These are phyloP conservation scores for Hypomontagnella monticulosa DNA, from an alignment of 495 filamentous ascomycete species.

Conservation along the genomic window DNA sequence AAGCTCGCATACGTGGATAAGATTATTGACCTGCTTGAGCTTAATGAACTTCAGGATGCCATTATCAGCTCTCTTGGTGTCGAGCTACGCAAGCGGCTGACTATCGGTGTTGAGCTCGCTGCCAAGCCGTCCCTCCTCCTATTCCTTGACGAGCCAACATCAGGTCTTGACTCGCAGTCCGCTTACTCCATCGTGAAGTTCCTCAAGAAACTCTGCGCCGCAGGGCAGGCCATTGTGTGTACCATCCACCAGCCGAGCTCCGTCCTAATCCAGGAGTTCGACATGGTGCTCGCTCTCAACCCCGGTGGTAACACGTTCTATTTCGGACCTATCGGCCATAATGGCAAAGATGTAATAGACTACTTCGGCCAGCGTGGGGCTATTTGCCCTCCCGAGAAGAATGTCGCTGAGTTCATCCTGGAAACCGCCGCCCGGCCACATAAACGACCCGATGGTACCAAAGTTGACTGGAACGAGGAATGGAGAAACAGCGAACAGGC, in stretches of 20 bases:
- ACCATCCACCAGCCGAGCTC: conserved; percentile 80
- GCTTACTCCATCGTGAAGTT: conserved; percentile 86
- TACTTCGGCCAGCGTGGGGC: conserved; percentile 72
- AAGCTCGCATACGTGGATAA: conserved; percentile 88
- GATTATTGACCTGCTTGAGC: conserved; percentile 85
- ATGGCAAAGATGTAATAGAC: conserved; percentile 56
- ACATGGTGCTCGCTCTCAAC: conserved; percentile 73
- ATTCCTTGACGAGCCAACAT: conserved; percentile 85
- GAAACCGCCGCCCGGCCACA: conserved; percentile 79
- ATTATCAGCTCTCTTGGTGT: conserved; percentile 80
- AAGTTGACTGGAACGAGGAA: conserved; percentile 80
- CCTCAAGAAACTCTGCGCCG: conserved; percentile 80
- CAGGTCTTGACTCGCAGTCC: conserved; percentile 85
- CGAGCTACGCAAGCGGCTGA: conserved; percentile 71
- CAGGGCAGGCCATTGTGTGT: conserved; percentile 80
- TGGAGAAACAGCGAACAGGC: conserved; percentile 81
- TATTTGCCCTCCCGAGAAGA: conserved; percentile 69
- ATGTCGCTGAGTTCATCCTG: conserved; percentile 87
- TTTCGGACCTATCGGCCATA: conserved; percentile 67
- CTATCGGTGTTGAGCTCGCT: conserved; percentile 92
- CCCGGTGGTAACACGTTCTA: conserved; percentile 77
- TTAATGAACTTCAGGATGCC: conserved; percentile 83
- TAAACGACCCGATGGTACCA: conserved; percentile 71
- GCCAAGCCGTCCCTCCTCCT: conserved; percentile 83
- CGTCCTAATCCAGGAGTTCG: conserved; percentile 73